Conservation (phyloP, 805 yeast genomes). For the Hagleromyces aurorensis region DNA sequence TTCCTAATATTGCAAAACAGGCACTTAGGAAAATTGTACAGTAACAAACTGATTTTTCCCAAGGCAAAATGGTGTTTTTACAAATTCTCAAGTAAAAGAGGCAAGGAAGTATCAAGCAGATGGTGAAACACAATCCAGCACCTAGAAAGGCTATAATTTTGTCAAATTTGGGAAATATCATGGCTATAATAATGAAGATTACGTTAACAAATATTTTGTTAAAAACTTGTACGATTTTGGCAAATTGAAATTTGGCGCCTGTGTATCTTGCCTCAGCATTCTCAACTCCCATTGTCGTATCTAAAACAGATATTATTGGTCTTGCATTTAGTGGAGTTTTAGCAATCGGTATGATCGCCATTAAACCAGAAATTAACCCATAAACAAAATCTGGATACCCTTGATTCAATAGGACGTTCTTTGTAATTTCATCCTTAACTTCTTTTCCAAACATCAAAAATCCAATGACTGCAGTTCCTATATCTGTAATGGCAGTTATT, state of each 20-base stretch:
- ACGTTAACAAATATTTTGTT: conserved; percentile 45
- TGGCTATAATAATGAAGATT: conserved; percentile 49
- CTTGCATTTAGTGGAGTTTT: conserved; percentile 78
- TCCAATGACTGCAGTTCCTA: conserved; percentile 58
- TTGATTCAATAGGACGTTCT: conserved; percentile 54
- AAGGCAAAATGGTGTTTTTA: conserved; percentile 33
- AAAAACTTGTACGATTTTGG: conserved; percentile 13
- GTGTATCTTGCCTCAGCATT: conserved; percentile 16
- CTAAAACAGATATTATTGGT: conserved; percentile 70
- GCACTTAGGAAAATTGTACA: conserved; percentile 39
- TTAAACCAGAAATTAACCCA: conserved; percentile 52
- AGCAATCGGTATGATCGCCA: conserved; percentile 79
- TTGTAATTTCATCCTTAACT: conserved; percentile 68
- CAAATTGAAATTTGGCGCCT: conserved; percentile 14
- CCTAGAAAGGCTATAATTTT: conserved; percentile 76
- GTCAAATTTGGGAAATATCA: conserved; percentile 71
- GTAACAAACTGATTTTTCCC: conserved; percentile 36
- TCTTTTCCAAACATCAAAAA: conserved; percentile 72
- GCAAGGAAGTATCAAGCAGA: conserved; percentile 74
- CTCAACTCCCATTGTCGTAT: conserved; percentile 37
- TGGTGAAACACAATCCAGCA: conserved; percentile 66
- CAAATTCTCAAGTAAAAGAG: conserved; percentile 59
- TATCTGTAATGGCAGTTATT: conserved; percentile 53
- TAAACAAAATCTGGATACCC: conserved; percentile 63
- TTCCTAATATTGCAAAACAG: conserved; percentile 48